Percentiles rank a stretch among this genome's conserved stretches.
Conservation (phyloP, 2,329 filamentous ascomycete genomes). For the Myriangium duriaei region DNA sequence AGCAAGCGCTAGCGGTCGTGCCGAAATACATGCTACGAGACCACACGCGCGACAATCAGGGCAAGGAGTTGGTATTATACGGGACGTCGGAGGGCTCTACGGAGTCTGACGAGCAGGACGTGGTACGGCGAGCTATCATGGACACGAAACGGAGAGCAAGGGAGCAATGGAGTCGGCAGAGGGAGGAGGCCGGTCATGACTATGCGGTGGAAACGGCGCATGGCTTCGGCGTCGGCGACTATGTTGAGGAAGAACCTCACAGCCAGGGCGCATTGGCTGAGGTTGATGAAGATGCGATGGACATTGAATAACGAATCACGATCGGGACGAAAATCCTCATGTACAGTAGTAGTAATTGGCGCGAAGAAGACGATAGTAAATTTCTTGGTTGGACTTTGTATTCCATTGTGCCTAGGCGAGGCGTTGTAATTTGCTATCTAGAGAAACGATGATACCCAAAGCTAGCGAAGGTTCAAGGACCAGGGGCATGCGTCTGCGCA, state of each 20-base stretch:
- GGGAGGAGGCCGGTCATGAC: slow-evolving; percentile 16
- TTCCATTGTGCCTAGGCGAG: neutral
- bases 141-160: slow-evolving; percentile 61
- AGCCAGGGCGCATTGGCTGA: slow-evolving; percentile 7
- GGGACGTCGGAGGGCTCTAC: slow-evolving; percentile 48
- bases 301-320: neutral
- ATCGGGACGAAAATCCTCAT: no score
- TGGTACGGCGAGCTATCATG: slow-evolving; percentile 69
- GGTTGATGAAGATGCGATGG: neutral
- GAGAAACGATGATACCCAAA: neutral
- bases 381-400: neutral
- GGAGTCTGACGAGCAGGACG: slow-evolving; percentile 52
- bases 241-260: neutral
- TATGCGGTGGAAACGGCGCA: neutral
- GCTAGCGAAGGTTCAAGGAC: neutral
- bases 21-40: slow-evolving; percentile 54
- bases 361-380: neutral
- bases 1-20: slow-evolving; percentile 61
- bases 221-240: slow-evolving; percentile 8
- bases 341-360: no score
- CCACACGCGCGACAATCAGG: slow-evolving; percentile 39
- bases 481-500: neutral
- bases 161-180: slow-evolving; percentile 32
- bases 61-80: slow-evolving; percentile 68
- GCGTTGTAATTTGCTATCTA: neutral